These are phyloP conservation scores for Cytospora leucostoma DNA, from an alignment of 2,329 filamentous ascomycete species.

Conservation along the genomic window DNA sequence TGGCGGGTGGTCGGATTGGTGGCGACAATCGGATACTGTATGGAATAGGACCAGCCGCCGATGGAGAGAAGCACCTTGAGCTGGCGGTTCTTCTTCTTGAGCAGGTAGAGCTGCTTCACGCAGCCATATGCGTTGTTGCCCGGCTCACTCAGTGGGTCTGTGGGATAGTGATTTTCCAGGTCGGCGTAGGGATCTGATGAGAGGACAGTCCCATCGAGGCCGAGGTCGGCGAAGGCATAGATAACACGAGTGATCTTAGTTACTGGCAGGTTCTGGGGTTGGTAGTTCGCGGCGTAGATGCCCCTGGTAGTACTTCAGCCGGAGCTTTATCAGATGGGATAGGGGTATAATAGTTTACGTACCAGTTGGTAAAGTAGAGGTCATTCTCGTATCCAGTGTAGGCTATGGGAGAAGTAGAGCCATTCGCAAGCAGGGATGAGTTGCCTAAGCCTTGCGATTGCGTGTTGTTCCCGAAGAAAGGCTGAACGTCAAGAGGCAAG, in stretches of 20 bases:
- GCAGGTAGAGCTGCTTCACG: slow-evolving; percentile 72
- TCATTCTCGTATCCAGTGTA: slow-evolving; percentile 41
- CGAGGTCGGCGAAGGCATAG: slow-evolving; percentile 57
- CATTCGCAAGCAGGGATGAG: neutral
- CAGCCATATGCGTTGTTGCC: slow-evolving; percentile 71
- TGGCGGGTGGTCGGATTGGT: slow-evolving; percentile 62
- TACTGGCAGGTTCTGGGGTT: slow-evolving; percentile 68
- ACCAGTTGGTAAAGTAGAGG: slow-evolving; percentile 60
- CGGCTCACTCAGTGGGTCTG: slow-evolving; percentile 61
- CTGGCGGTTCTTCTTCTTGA: slow-evolving; percentile 75
- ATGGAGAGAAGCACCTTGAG: slow-evolving; percentile 80
- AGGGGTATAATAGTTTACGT: slow-evolving; percentile 25
- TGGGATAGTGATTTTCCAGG: slow-evolving; percentile 66
- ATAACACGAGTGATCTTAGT: slow-evolving; percentile 74
- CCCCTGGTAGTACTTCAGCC: slow-evolving; percentile 36
- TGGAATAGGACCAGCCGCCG: slow-evolving; percentile 77
- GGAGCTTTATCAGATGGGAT: neutral
- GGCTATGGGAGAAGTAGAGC: neutral
- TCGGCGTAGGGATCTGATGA: slow-evolving; percentile 67
- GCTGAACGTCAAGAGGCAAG: neutral
- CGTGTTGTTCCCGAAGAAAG: slow-evolving; percentile 9
- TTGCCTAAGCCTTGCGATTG: neutral
- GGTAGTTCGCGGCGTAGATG: slow-evolving; percentile 49
- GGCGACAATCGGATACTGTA: slow-evolving; percentile 66
- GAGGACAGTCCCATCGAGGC: slow-evolving; percentile 47